Base-by-base conservation (phyloP, 768 basidiomycete species). In the Boletus reticuloceps region DNA sequence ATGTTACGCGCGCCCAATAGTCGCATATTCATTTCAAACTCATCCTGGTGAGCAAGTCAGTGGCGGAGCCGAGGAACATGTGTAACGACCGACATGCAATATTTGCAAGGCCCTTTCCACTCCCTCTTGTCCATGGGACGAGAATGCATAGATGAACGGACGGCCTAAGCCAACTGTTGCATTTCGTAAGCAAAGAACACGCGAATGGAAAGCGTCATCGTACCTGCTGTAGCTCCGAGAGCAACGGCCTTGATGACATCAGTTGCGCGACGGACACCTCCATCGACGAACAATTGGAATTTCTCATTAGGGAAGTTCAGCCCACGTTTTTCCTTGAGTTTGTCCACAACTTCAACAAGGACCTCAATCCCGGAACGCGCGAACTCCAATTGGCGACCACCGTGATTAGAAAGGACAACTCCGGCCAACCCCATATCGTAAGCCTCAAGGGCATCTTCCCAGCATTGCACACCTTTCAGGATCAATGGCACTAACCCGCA, bases 11-110 rank as follows among this genome's bases (percentile, higher is more conserved):
- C 94, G 8, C 96, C 96, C 29, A 99, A 72, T 2, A 98, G 77
- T 16, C 95, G 87, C 82, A 98, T 81, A 72, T 96, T 94, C 96
- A 98, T 98, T 77, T 95, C 92, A 63, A 99, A 93, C 71, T 99
- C 96, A 62, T 95, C 92, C 93, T 98, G 66, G 10, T 8, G 29
- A 25, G 32, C 6, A 14, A 41, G 22, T 62, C 13, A 58, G 42
- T 19, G 39, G 25, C 14, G 20, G 48, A 43, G 16, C 13, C 12
- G 45, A 12, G 11, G 36, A 39, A 27, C 6, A 2, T 16, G 4
- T 10, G n/a, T 14, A 6, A 8, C 14, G 27, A 7, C 66, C 81
- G 63, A 88, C 91, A 59, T 80, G 79, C 44, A 95, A 70, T 48
- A 96, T 91, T 62, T 90, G 81, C 50, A 97, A 65, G 1, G 91